Evolutionary conservation across 495 filamentous ascomycete species (phyloP), one percentile per base, ranked within the genome.

Genomic region (Hamigera avellanea): DNA sequence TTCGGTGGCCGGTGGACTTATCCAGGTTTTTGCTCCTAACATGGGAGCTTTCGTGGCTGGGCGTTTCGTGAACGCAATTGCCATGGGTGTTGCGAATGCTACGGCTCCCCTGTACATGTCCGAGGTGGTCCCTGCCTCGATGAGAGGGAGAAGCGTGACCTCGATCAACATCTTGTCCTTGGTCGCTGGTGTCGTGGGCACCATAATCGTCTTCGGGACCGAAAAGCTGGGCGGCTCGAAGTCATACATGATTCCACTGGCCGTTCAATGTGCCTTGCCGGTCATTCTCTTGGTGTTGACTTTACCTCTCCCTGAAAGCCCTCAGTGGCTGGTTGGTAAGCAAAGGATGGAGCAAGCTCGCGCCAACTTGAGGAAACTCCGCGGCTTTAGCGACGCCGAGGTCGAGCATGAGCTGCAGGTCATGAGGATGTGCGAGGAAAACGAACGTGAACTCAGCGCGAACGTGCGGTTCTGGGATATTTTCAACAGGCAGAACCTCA

Each of bases 291-390:
- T 59, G 16, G 5, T 45, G 2, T 29, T 54, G 16, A 62, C 59
- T 8, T 31, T 55, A 0, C 40, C 45, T 46, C 61, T 80, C 37
- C 68, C 60, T 12, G 76, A 83, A 49, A 75, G 69, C 4, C 78
- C 78, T 0, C 56, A 76, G 39, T 83, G 77, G 76, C 69, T 81
- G 8, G 57, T 80, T 33, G 54, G 61, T 26, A 72, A 75, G 43
- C 69, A 68, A 19, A 54, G 56, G 19, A 40, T 59, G 28, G 40
- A 54, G 13, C 27, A 52, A 42, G 54, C 61, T 25, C 48, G 48
- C 26, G 12, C 35, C 19, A 57, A 57, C 32, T 36, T 63, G 8
- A 52, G 57, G 12, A 57, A 53, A 40, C 42, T 62, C 3, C 59
- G 57, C n/a, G 54, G 54, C 9, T 61, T 45, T 37, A 52, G 47